Percentiles rank a stretch among this genome's conserved stretches.
These are phyloP conservation scores for Populus hybrid DNA, from an alignment of 441 rosid species.

Conservation along the genomic window DNA sequence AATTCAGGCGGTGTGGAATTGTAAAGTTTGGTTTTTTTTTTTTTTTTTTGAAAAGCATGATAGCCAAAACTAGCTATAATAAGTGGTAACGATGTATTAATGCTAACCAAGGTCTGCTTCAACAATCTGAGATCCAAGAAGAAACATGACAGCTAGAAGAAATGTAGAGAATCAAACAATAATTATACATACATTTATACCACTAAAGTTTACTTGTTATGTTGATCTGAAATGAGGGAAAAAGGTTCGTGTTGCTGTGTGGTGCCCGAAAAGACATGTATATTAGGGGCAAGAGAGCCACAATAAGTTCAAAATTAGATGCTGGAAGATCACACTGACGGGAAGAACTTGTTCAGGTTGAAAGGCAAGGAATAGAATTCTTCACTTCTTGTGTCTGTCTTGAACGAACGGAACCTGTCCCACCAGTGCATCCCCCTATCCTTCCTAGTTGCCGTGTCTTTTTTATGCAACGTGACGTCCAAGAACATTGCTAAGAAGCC, in stretches of 20 bases:
- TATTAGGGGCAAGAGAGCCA: not conserved
- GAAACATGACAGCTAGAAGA: not conserved
- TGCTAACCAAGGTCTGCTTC: not conserved
- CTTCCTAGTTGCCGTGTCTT: slow-evolving; percentile 60
- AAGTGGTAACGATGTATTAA: too few species aligned
- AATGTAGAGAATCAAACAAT: not conserved
- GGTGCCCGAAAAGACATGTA: not conserved
- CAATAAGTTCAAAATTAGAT: not conserved
- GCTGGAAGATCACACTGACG: slow-evolving; percentile 54
- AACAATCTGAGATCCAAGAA: not conserved
- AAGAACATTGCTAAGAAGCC: slow-evolving; percentile 67
- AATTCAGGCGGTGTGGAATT: not conserved
- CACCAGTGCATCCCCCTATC: slow-evolving; percentile 97
- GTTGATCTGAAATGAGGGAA: not conserved
- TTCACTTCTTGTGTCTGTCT: slow-evolving; percentile 68
- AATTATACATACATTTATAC: slow-evolving; percentile 7
- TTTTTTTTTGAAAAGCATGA: not conserved
- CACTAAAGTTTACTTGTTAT: slow-evolving; percentile 1
- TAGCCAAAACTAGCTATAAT: not conserved
- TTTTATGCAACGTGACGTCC: slow-evolving; percentile 59
- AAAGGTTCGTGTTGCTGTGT: not conserved
- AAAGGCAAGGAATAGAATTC: slow-evolving; percentile 95
- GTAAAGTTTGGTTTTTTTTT: not conserved
- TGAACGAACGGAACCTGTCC: slow-evolving; percentile 75
- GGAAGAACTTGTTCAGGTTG: slow-evolving; percentile 90